Evolutionary conservation across 2,329 filamentous ascomycete species (phyloP).

Genomic region (Cryoendolithus antarcticus): DNA sequence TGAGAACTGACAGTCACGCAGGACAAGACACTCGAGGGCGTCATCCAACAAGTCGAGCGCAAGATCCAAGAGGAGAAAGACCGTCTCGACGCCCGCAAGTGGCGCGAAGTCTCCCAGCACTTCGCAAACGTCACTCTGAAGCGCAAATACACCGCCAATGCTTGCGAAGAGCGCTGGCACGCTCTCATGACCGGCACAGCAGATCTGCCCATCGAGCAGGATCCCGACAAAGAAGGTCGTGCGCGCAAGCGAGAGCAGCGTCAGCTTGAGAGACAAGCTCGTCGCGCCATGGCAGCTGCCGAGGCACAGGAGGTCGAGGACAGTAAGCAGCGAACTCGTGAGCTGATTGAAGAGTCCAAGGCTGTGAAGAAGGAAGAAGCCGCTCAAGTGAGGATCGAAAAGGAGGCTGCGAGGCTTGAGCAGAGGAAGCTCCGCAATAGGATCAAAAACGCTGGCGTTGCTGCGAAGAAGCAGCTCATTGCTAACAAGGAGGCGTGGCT

Average conservation of each 20-base stretch:
- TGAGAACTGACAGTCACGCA: conserved; percentile 12
- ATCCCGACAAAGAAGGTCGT: conserved; percentile 28
- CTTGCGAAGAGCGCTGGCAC: conserved; percentile 33
- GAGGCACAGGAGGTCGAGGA: conserved; percentile 10
- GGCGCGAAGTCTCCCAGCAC: conserved; percentile 23
- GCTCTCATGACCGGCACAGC: conserved; percentile 32
- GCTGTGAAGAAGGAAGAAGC: conserved; percentile 5
- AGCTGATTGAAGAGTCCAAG: conserved; percentile 9
- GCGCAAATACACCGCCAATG: conserved; percentile 23
- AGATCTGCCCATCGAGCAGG: conserved; percentile 31
- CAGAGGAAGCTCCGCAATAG: conserved; percentile 3
- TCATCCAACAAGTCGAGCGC: conserved; percentile 30
- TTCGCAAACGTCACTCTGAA: conserved; percentile 26
- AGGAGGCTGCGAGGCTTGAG: conserved; percentile 3
- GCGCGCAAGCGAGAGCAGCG: conserved; percentile 19
- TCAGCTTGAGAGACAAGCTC: conserved; percentile 17
- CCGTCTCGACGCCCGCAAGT: conserved; percentile 31
- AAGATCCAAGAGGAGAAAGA: conserved; percentile 29
- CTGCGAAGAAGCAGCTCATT: conserved; percentile 1
- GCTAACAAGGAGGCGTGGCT: conserved; percentile 1
- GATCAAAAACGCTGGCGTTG: conserved; percentile 1
- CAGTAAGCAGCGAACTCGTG: conserved; percentile 8
- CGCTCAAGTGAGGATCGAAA: conserved; percentile 2
- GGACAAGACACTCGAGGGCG: conserved; percentile 33
- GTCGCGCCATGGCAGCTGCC: conserved; percentile 10